A percentile compares a stretch with the other conserved stretches of the same genome.
These are phyloP conservation scores for Craterostigma plantagineum DNA, from an alignment of 257 asterid species.

Conservation along the genomic window DNA sequence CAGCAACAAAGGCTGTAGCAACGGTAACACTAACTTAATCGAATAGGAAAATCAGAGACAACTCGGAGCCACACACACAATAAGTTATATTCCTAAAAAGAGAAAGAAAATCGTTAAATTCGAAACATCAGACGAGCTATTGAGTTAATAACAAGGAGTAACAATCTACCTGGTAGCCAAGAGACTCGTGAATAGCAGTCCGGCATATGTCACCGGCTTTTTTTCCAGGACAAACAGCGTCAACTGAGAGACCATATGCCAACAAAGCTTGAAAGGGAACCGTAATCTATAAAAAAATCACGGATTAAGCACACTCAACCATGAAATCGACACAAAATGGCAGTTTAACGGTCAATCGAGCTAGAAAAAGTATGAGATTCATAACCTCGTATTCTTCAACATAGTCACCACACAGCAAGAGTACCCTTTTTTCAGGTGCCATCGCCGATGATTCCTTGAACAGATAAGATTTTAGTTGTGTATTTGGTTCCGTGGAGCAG, in stretches of 20 bases:
- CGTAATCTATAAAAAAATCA: slow-evolving; percentile 40
- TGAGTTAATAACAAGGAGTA: too few relatives aligned
- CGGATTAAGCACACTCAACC: slow-evolving; percentile 1
- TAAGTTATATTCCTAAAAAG: too few relatives aligned
- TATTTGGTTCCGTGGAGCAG: too few relatives aligned
- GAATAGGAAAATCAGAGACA: too few relatives aligned
- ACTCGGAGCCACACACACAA: too few relatives aligned
- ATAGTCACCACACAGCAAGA: slow-evolving; percentile 75
- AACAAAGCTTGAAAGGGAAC: slow-evolving; percentile 87
- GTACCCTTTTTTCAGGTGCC: slow-evolving; percentile 57
- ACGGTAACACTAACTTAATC: too few relatives aligned
- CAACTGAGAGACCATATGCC: slow-evolving; percentile 80
- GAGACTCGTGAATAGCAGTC: slow-evolving; percentile 58
- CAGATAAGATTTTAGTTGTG: too few relatives aligned
- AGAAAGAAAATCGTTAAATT: too few relatives aligned
- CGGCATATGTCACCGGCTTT: slow-evolving; percentile 79
- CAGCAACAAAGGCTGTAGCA: too few relatives aligned
- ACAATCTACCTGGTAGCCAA: slow-evolving; percentile 48
- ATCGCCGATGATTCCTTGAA: slow-evolving; percentile 13
- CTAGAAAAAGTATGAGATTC: too few relatives aligned
- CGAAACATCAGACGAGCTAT: too few relatives aligned
- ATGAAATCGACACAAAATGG: background rate
- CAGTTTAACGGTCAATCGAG: slow-evolving; percentile 1
- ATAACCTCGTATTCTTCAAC: slow-evolving; percentile 80
- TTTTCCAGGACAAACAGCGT: slow-evolving; percentile 92